A percentile compares a stretch with the other conserved stretches of the same genome.
Conservation (phyloP, 2,329 filamentous ascomycete genomes). For the Metarhizium anisopliae region DNA sequence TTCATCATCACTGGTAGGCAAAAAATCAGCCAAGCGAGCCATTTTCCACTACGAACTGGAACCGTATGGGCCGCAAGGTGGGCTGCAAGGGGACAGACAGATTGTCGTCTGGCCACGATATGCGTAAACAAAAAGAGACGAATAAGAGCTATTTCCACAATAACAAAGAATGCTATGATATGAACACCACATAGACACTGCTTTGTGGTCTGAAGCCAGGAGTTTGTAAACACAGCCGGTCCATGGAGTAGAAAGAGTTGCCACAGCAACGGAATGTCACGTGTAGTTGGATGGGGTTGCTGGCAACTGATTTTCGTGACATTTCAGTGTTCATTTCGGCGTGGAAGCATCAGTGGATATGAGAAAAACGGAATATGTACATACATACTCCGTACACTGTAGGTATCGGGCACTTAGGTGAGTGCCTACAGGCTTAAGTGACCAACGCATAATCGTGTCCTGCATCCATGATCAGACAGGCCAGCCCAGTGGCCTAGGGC, state of each 20-base stretch:
- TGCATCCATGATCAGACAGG: too few species aligned
- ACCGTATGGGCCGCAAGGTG: not conserved
- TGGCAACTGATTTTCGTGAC: too few species aligned
- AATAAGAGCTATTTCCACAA: not conserved
- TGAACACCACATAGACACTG: not conserved
- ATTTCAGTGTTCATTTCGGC: too few species aligned
- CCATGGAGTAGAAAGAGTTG: not conserved
- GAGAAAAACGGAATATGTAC: too few species aligned
- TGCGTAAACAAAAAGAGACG: not conserved
- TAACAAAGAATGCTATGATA: not conserved
- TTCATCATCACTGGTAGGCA: conserved; percentile 30
- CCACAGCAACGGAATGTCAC: not conserved
- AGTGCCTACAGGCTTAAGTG: too few species aligned
- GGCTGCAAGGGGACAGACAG: not conserved
- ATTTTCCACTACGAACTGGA: conserved; percentile 9
- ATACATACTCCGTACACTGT: too few species aligned
- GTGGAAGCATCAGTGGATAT: too few species aligned
- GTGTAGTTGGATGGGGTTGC: not conserved
- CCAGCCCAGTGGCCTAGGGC: too few species aligned
- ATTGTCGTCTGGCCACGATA: not conserved
- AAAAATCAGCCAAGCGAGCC: conserved; percentile 20
- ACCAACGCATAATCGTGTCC: too few species aligned
- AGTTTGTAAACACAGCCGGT: not conserved
- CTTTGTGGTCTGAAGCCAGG: not conserved
- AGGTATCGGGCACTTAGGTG: too few species aligned